Evolutionary conservation across 2,329 filamentous ascomycete genomes (phyloP).

Genomic region (Geoglossum cookeanum): DNA sequence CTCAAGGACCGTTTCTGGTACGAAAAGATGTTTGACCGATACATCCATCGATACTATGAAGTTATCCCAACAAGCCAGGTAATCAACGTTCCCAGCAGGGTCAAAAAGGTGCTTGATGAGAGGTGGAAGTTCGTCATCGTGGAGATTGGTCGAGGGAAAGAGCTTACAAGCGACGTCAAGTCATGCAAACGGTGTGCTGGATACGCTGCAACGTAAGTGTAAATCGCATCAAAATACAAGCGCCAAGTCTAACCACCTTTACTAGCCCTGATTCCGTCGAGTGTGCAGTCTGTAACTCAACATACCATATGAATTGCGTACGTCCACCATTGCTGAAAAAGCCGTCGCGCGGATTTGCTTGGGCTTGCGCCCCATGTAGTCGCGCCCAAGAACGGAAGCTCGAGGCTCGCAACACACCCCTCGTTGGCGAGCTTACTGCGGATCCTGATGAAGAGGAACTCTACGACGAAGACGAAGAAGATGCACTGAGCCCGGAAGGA

Average conservation of each 20-base stretch:
- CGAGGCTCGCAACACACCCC: slow-evolving; percentile 74
- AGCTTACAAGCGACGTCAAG: slow-evolving; percentile 89
- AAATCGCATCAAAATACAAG: background rate
- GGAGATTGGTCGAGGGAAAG: slow-evolving; percentile 82
- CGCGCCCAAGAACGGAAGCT: slow-evolving; percentile 86
- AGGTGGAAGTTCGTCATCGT: slow-evolving; percentile 93
- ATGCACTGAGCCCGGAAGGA: slow-evolving; percentile 30
- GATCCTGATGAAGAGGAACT: slow-evolving; percentile 44
- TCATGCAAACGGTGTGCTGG: slow-evolving; percentile 79
- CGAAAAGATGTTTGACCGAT: slow-evolving; percentile 92
- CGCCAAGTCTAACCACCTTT: slow-evolving; percentile 5
- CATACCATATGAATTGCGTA: slow-evolving; percentile 98
- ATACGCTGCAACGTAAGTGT: slow-evolving; percentile 71
- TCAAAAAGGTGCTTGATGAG: slow-evolving; percentile 90
- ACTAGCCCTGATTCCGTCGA: slow-evolving; percentile 80
- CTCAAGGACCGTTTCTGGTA: slow-evolving; percentile 85
- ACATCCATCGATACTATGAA: slow-evolving; percentile 96
- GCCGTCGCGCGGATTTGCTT: slow-evolving; percentile 89
- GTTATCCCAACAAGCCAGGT: slow-evolving; percentile 82
- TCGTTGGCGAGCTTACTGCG: slow-evolving; percentile 33
- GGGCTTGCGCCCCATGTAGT: slow-evolving; percentile 92
- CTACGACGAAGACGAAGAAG: slow-evolving; percentile 52
- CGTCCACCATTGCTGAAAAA: slow-evolving; percentile 84
- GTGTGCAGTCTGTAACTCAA: slow-evolving; percentile 84
- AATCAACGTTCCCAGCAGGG: slow-evolving; percentile 86